Conservation (phyloP, 129 eudicot genomes). For the Dittrichia graveolens region DNA sequence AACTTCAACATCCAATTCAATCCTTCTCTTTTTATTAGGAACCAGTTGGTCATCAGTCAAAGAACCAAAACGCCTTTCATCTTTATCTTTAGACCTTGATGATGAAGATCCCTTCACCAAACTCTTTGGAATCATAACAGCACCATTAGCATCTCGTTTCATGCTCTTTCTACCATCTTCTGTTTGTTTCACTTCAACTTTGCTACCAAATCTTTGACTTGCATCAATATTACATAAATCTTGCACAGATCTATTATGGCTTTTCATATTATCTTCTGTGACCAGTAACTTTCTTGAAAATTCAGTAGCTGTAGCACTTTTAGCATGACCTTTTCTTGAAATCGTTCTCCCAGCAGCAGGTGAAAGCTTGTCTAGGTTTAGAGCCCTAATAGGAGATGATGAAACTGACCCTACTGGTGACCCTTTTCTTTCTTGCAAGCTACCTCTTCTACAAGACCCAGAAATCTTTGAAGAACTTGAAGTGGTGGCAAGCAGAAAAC, state of each 20-base stretch:
- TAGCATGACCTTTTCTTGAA: constrained; percentile 38
- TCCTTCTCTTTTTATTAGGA: constrained; percentile 37
- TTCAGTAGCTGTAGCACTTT: constrained; percentile 24
- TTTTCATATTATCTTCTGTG: no score
- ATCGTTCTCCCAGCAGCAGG: constrained; percentile 34
- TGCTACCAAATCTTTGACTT: constrained; percentile 36
- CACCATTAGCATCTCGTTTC: constrained; percentile 12
- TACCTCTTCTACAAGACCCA: constrained; percentile 55
- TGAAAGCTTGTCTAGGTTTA: constrained; percentile 33
- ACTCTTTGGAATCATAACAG: constrained; percentile 13
- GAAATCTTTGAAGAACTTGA: constrained; percentile 91
- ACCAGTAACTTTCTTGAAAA: constrained; percentile 32
- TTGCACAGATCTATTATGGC: no score
- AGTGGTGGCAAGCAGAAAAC: constrained; percentile 49
- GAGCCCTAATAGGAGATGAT: constrained; percentile 59
- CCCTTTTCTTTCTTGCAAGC: constrained; percentile 51
- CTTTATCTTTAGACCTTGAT: constrained; percentile 34
- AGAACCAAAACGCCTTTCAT: constrained; percentile 34
- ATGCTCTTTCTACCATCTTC: constrained; percentile 19
- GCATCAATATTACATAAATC: constrained; percentile 22
- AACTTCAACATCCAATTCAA: constrained; percentile 30
- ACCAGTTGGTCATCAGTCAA: constrained; percentile 36
- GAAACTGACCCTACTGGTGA: constrained; percentile 88
- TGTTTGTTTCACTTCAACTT: constrained; percentile 30
- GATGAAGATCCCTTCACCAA: constrained; percentile 35